Percentiles rank a stretch among this genome's conserved stretches.
Conservation (phyloP, 1,284 basidiomycete genomes). For the Termitomyces sp. region DNA sequence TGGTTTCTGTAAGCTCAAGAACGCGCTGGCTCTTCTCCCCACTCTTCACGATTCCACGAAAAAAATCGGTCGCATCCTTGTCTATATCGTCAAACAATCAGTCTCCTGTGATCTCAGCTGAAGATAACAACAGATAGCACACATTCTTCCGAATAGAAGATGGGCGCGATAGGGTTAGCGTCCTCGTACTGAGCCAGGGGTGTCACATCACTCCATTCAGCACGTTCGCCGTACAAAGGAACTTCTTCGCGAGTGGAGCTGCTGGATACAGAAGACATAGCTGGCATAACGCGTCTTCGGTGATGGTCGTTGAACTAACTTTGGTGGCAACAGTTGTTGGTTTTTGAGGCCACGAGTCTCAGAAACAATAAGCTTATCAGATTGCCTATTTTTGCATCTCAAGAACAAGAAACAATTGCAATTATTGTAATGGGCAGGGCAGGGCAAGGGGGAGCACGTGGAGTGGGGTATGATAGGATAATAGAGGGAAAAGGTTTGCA, state of each 20-base stretch:
- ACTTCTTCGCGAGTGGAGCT: not conserved
- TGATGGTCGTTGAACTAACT: not conserved
- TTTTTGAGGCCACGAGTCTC: not conserved
- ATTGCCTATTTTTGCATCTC: not conserved
- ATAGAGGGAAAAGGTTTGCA: not conserved
- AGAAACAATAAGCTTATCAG: constrained; percentile 1
- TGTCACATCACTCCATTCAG: constrained; percentile 75
- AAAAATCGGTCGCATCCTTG: constrained; percentile 88
- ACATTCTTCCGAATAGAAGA: constrained; percentile 87
- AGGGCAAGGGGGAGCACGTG: not conserved
- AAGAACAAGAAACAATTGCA: not conserved
- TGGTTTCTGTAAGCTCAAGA: constrained; percentile 77
- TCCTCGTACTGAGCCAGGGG: constrained; percentile 82
- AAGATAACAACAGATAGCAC: constrained; percentile 30
- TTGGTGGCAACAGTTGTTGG: not conserved
- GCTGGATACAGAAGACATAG: constrained; percentile 5
- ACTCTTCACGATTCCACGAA: constrained; percentile 74
- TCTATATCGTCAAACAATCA: constrained; percentile 43
- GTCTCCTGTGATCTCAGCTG: not conserved
- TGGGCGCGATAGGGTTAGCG: constrained; percentile 76
- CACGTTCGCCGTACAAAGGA: constrained; percentile 54
- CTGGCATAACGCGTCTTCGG: constrained; percentile 4
- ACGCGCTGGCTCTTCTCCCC: constrained; percentile 78
- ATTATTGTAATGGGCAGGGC: constrained; percentile 2
- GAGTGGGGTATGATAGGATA: constrained; percentile 13